Evolutionary conservation across 345 rosid species (phyloP), one percentile per base, ranked within the genome.

Genomic region (Eucalyptus sp.): DNA sequence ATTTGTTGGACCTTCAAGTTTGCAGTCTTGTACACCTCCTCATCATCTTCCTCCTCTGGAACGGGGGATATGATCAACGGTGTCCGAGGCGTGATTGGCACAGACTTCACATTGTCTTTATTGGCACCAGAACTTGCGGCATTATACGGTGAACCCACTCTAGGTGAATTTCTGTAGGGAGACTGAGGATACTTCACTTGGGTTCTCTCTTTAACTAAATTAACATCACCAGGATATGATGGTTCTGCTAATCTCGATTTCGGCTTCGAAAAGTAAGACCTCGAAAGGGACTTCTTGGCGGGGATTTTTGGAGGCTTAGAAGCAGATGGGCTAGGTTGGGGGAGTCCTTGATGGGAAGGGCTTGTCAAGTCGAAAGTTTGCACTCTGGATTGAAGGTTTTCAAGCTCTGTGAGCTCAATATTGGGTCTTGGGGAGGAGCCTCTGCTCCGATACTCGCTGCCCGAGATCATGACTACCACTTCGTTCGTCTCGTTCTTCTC

Each of bases 241-340:
- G 95, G 94, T 89, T 95, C 97, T 13, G 89, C 91, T 29, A 95
- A 89, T 88, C 96, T 91, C 33, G 97, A 95, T 90, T 95, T 95
- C 11, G 97, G 95, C 94, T 92, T 94, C 2, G 94, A 90, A 89
- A 92, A 94, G 9, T 90, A 90, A 11, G 95, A 95, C 79, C 90
- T 90, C 27, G 86, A 37, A 66, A 93, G 54, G 29, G 95, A 90
- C 62, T 91, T 89, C 62, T 89, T 89, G 31, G 86, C 86, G 27
- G 89, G 93, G 87, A 90, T 81, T 89, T 81, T 91, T 14, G 93
- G 93, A 20, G 95, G 94, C 89, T 88, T 93, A 81, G 46, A 49
- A 33, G 93, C 87, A 86, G 86, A 86, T 33, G 93, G 89, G 86
- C 88, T 91, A 76, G 50, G 52, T 6, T 54, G 90, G 46, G 50